Evolutionary conservation across 495 filamentous ascomycete genomes (phyloP), one percentile per base, ranked within the genome.

Genomic region (Penicillium arizonense): DNA sequence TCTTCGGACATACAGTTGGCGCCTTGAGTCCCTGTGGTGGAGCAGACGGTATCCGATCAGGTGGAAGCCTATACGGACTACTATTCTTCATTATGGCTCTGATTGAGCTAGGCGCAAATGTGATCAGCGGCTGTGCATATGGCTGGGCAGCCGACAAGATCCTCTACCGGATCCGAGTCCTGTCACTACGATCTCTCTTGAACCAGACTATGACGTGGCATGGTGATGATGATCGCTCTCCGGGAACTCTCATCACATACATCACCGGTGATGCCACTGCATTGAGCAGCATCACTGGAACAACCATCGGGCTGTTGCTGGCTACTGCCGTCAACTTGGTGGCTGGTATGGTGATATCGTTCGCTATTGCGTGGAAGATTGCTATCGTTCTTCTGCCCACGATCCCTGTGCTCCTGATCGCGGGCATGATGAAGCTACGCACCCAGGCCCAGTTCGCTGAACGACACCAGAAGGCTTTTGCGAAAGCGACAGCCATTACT

Each of bases 81-180:
- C 65, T 82, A 54, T 79, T 82, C 61, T 82, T 84, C 54, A 60
- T 80, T 30, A 61, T 82, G n/a, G 74, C 77, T 1, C 42, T 82
- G 3, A 58, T 77, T 38, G 78, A 75, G n/a, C 66, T 83, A n/a
- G 62, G 68, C 5, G 77, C 78, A 13, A 80, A 82, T 51, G 35
- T 76, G 4, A 57, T 73, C 12, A 70, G 70, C 37, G 73, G 77
- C 32, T 76, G 71, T 9, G 67, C 67, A 35, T 80, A 80, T 55
- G 79, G 79, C 20, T 70, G 72, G 61, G 70, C 77, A 3, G 76
- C 79, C 0, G 79, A 82, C 44, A 73, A 80, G 40, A 67, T 82
- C 20, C 60, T 81, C 5, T 74, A 74, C 32, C 66, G 71, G 2
- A 67, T 77, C 28, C 73, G 80, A 21, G 71, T 78, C 11, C 55